phyloP scores from a whole-genome alignment of 495 filamentous ascomycete genomes.

The Penicillium pulvis region DNA sequence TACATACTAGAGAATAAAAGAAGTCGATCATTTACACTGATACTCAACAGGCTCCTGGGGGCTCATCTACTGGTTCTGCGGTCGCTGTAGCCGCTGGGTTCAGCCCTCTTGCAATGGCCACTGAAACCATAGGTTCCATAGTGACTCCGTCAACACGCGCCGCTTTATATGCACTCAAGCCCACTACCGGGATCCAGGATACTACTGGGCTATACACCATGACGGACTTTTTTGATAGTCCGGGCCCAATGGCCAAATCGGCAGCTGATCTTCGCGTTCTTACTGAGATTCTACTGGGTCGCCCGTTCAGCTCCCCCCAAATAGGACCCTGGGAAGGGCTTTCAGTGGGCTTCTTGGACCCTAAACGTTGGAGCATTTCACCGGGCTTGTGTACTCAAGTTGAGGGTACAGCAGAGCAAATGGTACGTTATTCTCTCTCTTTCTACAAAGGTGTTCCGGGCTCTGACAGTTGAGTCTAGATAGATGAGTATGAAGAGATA shows the following conservation, averaged over 20 bases:
- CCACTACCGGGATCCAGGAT: constrained; percentile 24
- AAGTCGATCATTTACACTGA: not conserved
- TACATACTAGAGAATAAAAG: too few relatives aligned
- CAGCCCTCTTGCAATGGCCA: constrained; percentile 40
- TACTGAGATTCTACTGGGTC: constrained; percentile 10
- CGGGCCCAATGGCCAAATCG: constrained; percentile 12
- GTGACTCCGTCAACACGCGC: constrained; percentile 37
- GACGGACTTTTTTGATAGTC: constrained; percentile 12
- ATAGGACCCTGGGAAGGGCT: constrained; percentile 4
- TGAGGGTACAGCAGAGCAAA: constrained; percentile 11
- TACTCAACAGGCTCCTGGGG: constrained; percentile 36
- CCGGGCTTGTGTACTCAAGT: not conserved
- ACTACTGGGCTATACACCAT: constrained; percentile 21
- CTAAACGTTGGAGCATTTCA: constrained; percentile 4
- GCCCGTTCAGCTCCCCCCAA: not conserved
- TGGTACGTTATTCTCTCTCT: not conserved
- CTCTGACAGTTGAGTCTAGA: constrained; percentile 2
- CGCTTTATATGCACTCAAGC: constrained; percentile 41
- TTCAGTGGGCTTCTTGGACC: constrained; percentile 9
- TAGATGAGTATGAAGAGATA: constrained; percentile 10
- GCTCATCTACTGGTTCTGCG: constrained; percentile 49
- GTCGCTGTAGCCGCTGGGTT: constrained; percentile 45
- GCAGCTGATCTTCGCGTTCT: constrained; percentile 9
- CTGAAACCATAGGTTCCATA: constrained; percentile 48
- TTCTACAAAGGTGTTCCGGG: not conserved